Percentiles rank a stretch among this genome's conserved stretches.
Evolutionary conservation across 2,329 filamentous ascomycete species (phyloP).

Genomic region (Aspergillus viridinutans): DNA sequence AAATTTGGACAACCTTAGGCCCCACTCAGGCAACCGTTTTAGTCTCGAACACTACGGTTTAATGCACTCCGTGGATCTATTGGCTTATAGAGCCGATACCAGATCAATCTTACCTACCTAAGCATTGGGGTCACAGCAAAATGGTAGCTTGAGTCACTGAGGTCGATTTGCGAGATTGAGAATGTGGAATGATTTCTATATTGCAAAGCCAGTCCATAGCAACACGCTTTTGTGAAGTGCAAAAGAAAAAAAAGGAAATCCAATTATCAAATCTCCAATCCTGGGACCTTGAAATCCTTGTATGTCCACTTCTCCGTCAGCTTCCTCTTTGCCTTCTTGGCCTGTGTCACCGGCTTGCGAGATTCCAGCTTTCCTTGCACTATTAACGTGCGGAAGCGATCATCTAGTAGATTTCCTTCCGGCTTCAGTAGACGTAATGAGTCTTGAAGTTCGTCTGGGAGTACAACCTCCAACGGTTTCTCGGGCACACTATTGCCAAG

Average conservation of each 20-base stretch:
- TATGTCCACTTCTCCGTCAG: conserved; percentile 94
- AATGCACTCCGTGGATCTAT: background rate
- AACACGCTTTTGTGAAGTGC: background rate
- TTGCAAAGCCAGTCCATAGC: background rate
- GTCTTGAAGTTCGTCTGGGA: conserved; percentile 79
- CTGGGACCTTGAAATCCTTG: conserved; percentile 76
- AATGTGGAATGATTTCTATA: background rate
- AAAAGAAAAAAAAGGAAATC: conserved; percentile 18
- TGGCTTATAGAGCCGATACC: background rate
- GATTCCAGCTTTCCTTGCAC: conserved; percentile 86
- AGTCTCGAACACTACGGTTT: background rate
- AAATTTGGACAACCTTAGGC: conserved; percentile 11
- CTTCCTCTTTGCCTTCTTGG: conserved; percentile 75
- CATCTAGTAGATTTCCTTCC: conserved; percentile 90
- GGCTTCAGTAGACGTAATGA: conserved; percentile 79
- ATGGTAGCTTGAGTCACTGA: background rate
- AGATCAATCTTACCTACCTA: background rate
- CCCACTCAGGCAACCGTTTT: background rate
- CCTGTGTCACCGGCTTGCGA: conserved; percentile 71
- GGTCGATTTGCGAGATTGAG: background rate
- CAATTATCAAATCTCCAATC: conserved; percentile 20
- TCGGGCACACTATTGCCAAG: conserved; percentile 52
- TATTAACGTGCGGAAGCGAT: conserved; percentile 84
- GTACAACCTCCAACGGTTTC: conserved; percentile 72
- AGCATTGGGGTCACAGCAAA: background rate